phyloP scores from a whole-genome alignment of 139 green algal genomes.

The Micractinium sp. region DNA sequence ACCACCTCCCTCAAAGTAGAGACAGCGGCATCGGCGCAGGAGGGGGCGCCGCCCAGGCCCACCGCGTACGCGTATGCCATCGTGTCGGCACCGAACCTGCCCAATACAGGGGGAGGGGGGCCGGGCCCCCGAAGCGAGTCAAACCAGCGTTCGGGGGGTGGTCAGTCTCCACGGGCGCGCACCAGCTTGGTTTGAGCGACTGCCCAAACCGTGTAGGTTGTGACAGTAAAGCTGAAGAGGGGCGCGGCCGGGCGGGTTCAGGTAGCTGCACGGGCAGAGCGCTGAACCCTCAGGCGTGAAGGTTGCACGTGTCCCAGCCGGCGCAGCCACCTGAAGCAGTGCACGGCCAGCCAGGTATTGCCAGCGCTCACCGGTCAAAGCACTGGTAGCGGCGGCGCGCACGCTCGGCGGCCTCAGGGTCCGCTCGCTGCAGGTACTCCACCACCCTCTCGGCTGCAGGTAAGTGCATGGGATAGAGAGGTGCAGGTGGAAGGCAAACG shows the following conservation, averaged over 20 bases:
- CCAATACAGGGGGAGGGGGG: not conserved
- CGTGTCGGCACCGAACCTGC: slow-evolving; percentile 56
- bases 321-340: not conserved
- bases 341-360: not conserved
- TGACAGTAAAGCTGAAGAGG: too few relatives aligned
- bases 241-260: too few relatives aligned
- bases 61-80: slow-evolving; percentile 45
- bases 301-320: too few relatives aligned
- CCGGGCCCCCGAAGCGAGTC: too few relatives aligned
- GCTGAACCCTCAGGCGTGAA: too few relatives aligned
- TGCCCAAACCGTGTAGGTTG: too few relatives aligned
- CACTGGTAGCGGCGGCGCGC: slow-evolving; percentile 48
- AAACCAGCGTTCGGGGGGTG: too few relatives aligned
- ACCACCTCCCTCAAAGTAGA: slow-evolving; percentile 45
- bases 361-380: slow-evolving; percentile 55
- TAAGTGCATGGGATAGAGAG: too few relatives aligned
- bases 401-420: slow-evolving; percentile 46
- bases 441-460: slow-evolving; percentile 43
- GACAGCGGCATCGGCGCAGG: slow-evolving; percentile 51
- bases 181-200: too few relatives aligned
- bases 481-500: not conserved
- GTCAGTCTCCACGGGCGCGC: too few relatives aligned
- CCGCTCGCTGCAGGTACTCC: slow-evolving; percentile 44
- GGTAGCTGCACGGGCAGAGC: too few relatives aligned
- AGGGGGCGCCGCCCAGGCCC: slow-evolving; percentile 26